phyloP scores from a whole-genome alignment of 495 filamentous ascomycete genomes.

The Bacidia gigantensis region DNA sequence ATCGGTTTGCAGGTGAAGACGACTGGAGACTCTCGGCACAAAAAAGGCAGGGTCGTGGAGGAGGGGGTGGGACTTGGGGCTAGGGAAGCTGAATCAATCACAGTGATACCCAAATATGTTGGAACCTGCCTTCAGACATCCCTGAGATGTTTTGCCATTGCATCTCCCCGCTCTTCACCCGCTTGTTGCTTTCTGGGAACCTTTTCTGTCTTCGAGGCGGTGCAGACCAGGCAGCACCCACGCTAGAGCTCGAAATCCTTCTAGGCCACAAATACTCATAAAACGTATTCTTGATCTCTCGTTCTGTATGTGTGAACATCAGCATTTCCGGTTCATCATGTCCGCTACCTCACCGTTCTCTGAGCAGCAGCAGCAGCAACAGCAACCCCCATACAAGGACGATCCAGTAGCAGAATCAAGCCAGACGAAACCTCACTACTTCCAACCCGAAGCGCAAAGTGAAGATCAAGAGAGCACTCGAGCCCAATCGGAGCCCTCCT shows the following conservation, averaged over 20 bases:
- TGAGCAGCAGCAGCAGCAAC: background rate
- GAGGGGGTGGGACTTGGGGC: conserved; percentile 93
- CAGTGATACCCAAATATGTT: background rate
- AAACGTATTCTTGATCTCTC: background rate
- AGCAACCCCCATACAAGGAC: background rate
- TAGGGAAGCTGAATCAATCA: conserved; percentile 24
- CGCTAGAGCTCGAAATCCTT: too few relatives aligned
- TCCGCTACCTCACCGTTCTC: background rate
- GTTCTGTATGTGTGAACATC: too few relatives aligned
- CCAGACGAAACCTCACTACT: background rate
- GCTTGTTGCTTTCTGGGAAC: too few relatives aligned
- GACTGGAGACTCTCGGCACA: conserved; percentile 91
- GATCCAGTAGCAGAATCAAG: background rate
- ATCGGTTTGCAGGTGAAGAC: conserved; percentile 78
- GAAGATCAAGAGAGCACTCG: background rate
- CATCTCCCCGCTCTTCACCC: too few relatives aligned
- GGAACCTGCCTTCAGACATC: too few relatives aligned
- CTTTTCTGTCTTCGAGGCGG: too few relatives aligned
- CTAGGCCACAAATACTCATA: background rate
- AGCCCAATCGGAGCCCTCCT: background rate
- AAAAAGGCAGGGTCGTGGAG: conserved; percentile 71
- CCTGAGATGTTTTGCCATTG: too few relatives aligned
- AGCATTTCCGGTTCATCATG: too few relatives aligned
- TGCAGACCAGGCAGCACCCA: too few relatives aligned
- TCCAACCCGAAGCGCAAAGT: background rate